Percentiles rank a stretch among this genome's conserved stretches.
Conservation (phyloP, 139 green algal species). For the Trebouxia sp. region DNA sequence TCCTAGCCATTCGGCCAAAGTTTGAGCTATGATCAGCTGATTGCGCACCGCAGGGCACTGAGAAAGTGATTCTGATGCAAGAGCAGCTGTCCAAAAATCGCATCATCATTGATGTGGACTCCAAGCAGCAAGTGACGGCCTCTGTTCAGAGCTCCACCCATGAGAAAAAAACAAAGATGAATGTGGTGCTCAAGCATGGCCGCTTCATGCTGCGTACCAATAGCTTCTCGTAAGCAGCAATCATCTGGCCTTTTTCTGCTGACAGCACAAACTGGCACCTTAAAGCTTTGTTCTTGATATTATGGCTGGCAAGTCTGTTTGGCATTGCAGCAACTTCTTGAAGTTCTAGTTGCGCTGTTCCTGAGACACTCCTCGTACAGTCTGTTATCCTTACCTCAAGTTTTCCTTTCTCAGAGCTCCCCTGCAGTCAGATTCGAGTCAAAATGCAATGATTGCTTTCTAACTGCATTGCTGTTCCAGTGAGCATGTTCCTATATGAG, state of each 20-base stretch:
- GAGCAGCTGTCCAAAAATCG: slow-evolving; percentile 99
- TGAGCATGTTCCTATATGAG: too few species aligned
- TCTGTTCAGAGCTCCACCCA: slow-evolving; percentile 90
- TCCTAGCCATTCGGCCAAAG: too few species aligned
- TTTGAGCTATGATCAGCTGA: slow-evolving; percentile 36
- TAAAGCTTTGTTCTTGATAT: too few species aligned
- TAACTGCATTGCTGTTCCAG: too few species aligned
- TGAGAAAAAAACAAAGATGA: slow-evolving; percentile 98
- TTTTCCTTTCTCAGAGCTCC: too few species aligned
- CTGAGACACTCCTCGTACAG: too few species aligned
- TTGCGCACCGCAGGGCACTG: slow-evolving; percentile 61
- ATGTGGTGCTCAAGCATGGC: slow-evolving; percentile 85
- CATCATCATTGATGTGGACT: slow-evolving; percentile 96
- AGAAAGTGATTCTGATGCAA: slow-evolving; percentile 99
- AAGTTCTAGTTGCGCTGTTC: too few species aligned
- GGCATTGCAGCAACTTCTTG: too few species aligned
- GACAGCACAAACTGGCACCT: background rate
- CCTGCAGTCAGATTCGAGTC: too few species aligned
- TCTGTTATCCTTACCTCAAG: too few species aligned
- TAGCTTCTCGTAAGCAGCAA: slow-evolving; percentile 83
- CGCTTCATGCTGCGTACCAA: slow-evolving; percentile 93
- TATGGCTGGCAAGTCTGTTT: too few species aligned
- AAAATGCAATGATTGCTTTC: too few species aligned
- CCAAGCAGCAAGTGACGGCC: slow-evolving; percentile 62
- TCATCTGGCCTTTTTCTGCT: background rate